Conservation (phyloP, 768 basidiomycete genomes). For the Boletus rubescentipes region DNA sequence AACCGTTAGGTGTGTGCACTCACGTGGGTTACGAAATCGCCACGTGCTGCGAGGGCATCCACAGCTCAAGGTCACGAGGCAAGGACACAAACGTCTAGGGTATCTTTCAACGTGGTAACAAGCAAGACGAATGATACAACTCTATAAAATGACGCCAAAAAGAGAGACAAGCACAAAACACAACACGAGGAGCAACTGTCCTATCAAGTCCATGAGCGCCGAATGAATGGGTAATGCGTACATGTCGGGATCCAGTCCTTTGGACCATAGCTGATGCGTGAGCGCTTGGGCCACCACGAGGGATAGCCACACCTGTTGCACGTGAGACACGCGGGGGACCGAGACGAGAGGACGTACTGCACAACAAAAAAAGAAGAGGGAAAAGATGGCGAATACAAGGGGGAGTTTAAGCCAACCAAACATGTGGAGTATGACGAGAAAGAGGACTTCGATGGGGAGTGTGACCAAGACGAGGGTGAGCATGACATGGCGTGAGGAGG, state of each 20-base stretch:
- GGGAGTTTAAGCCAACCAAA: conserved; percentile 81
- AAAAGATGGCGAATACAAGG: conserved; percentile 64
- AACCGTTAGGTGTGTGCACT: too few species aligned
- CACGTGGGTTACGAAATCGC: too few species aligned
- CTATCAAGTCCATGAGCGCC: conserved; percentile 81
- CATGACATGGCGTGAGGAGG: conserved; percentile 57
- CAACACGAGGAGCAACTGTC: conserved; percentile 74
- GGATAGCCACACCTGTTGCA: conserved; percentile 65
- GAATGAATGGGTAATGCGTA: conserved; percentile 94
- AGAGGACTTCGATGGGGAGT: conserved; percentile 76
- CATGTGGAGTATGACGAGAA: conserved; percentile 60
- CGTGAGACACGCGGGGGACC: background rate
- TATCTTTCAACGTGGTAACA: too few species aligned
- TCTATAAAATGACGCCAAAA: conserved; percentile 31
- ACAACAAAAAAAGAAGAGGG: conserved; percentile 68
- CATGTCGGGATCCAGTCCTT: conserved; percentile 81
- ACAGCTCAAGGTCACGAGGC: too few species aligned
- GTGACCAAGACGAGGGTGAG: conserved; percentile 71
- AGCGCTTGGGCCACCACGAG: conserved; percentile 63
- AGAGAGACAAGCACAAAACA: conserved; percentile 68
- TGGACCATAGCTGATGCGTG: conserved; percentile 78
- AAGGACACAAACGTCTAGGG: too few species aligned
- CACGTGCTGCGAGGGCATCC: too few species aligned
- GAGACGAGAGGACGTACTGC: conserved; percentile 54
- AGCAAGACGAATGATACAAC: background rate